A percentile compares a stretch with the other conserved stretches of the same genome.
Evolutionary conservation across 75 land plant species (phyloP).

Genomic region (Pinus albicaulis): DNA sequence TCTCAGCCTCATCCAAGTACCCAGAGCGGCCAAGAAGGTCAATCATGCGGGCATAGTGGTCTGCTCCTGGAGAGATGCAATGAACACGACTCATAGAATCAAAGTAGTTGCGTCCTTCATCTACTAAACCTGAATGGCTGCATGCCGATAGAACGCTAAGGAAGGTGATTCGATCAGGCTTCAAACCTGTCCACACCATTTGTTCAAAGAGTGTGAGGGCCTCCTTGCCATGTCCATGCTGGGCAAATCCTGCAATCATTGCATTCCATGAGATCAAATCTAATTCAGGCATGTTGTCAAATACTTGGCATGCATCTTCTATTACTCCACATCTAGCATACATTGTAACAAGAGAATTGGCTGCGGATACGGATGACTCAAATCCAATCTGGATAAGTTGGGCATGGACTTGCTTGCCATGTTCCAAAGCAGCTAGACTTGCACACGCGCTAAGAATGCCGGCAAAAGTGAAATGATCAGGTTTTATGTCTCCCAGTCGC

Average conservation of each 20-base stretch:
- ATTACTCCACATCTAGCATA: slow-evolving; percentile 68
- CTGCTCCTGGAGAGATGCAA: slow-evolving; percentile 22
- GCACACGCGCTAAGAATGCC: slow-evolving; percentile 48
- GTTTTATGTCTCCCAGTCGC: slow-evolving; percentile 17
- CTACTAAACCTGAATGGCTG: slow-evolving; percentile 45
- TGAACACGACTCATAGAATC: slow-evolving; percentile 20
- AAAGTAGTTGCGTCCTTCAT: slow-evolving; percentile 27
- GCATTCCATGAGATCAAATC: slow-evolving; percentile 72
- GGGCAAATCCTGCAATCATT: slow-evolving; percentile 61
- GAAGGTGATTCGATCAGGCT: slow-evolving; percentile 30
- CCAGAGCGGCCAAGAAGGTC: slow-evolving; percentile 59
- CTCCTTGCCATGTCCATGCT: slow-evolving; percentile 22
- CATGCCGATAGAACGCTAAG: slow-evolving; percentile 43
- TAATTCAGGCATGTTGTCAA: slow-evolving; percentile 23
- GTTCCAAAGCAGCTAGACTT: slow-evolving; percentile 39
- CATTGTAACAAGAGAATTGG: slow-evolving; percentile 67
- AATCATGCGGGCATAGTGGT: slow-evolving; percentile 37
- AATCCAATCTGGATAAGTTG: slow-evolving; percentile 40
- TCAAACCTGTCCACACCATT: slow-evolving; percentile 24
- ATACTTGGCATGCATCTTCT: slow-evolving; percentile 38
- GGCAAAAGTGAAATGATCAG: slow-evolving; percentile 50
- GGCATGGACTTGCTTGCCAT: slow-evolving; percentile 42
- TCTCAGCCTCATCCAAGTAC: slow-evolving; percentile 38
- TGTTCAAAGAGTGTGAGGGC: slow-evolving; percentile 21
- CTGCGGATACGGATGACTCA: slow-evolving; percentile 23